These are phyloP conservation scores for Russula lepida DNA, from an alignment of 768 basidiomycete species.

Conservation along the genomic window DNA sequence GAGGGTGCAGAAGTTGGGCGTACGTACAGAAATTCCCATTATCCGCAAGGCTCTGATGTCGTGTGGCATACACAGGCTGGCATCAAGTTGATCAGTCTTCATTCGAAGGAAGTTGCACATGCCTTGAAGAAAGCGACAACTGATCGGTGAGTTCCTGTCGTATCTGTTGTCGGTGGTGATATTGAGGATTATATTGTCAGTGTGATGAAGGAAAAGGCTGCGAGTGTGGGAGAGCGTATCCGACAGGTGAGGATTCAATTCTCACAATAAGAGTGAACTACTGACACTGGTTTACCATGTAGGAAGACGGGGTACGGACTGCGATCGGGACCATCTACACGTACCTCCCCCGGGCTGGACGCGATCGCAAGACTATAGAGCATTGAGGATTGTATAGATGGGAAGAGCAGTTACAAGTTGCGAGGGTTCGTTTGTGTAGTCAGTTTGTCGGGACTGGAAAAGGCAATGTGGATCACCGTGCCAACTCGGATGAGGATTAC, in stretches of 20 bases:
- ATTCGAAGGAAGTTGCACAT: conserved; percentile 39
- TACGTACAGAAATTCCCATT: conserved; percentile 25
- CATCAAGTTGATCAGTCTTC: conserved; percentile 41
- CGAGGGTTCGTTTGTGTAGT: too few species aligned
- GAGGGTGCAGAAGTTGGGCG: conserved; percentile 52
- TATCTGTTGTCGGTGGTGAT: not conserved
- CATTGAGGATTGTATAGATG: conserved; percentile 2
- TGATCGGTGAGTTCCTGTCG: conserved; percentile 32
- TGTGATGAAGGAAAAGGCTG: conserved; percentile 55
- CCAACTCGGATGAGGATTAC: too few species aligned
- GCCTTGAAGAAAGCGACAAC: conserved; percentile 52
- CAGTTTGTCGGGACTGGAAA: too few species aligned
- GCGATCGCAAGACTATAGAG: conserved; percentile 21
- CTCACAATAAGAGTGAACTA: not conserved
- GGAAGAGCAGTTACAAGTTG: too few species aligned
- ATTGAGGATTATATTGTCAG: conserved; percentile 24
- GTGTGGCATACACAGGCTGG: conserved; percentile 34
- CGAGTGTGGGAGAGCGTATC: conserved; percentile 37
- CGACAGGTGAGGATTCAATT: conserved; percentile 27
- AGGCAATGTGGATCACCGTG: too few species aligned
- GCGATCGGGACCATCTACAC: conserved; percentile 49
- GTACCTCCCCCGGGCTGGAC: conserved; percentile 37
- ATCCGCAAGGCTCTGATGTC: not conserved
- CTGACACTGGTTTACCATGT: not conserved
- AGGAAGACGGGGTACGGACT: conserved; percentile 53